Evolutionary conservation across 495 filamentous ascomycete genomes (phyloP).

Genomic region (Tuber microsphaerosporum): DNA sequence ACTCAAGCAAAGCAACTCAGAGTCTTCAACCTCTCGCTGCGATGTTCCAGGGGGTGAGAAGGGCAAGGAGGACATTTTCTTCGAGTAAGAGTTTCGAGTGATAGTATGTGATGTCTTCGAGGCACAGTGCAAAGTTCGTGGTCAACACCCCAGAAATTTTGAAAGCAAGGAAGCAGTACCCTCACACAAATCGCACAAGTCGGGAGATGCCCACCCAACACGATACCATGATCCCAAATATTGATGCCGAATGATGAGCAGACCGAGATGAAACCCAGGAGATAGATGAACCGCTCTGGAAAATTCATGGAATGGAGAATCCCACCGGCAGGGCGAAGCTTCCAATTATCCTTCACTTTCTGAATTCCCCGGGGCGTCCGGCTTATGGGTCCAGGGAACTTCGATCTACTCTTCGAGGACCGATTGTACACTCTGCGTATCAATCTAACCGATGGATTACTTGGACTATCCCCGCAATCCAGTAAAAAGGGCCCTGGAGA

Average conservation of each 20-base stretch:
- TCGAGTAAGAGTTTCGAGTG: neutral
- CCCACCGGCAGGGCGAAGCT: too few relatives aligned
- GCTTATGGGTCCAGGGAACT: neutral
- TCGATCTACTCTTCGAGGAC: neutral
- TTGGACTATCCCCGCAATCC: neutral
- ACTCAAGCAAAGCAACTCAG: neutral
- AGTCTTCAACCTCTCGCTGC: neutral
- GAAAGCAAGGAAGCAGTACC: neutral
- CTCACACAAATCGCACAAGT: neutral
- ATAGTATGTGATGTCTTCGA: neutral
- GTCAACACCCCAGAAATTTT: neutral
- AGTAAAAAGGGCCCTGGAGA: neutral
- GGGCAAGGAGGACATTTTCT: neutral
- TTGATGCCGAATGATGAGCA: neutral
- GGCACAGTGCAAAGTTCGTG: neutral
- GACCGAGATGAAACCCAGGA: neutral
- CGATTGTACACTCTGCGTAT: neutral
- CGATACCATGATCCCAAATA: neutral
- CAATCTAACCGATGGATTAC: neutral
- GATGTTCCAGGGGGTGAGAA: neutral
- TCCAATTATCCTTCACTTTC: neutral
- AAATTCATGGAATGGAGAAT: neutral
- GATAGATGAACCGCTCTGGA: neutral
- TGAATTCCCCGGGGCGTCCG: neutral
- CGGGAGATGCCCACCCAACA: neutral